phyloP scores from a whole-genome alignment of 2,329 filamentous ascomycete species.

The Aspergillus luchuensis region DNA sequence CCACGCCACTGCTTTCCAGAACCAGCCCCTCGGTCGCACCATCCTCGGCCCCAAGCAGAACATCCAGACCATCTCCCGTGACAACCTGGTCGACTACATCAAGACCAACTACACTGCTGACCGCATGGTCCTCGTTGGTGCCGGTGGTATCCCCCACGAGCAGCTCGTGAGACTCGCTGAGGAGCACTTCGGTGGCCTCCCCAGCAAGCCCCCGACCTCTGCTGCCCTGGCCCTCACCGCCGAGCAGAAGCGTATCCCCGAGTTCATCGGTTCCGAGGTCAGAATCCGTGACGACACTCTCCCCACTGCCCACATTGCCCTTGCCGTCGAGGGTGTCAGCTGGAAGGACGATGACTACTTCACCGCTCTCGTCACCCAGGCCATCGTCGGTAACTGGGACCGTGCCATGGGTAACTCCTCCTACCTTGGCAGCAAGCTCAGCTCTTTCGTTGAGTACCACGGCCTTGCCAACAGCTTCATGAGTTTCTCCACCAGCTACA shows the following conservation, averaged over 20 bases:
- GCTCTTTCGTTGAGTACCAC: conserved; percentile 89
- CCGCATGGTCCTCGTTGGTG: conserved; percentile 97
- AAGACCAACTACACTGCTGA: conserved; percentile 99
- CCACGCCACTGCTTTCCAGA: conserved; percentile 96
- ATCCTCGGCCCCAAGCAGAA: conserved; percentile 98
- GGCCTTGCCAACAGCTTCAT: conserved; percentile 99
- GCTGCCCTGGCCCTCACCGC: conserved; percentile 71
- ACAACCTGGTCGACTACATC: conserved; percentile 93
- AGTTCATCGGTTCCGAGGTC: conserved; percentile 96
- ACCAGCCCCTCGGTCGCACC: conserved; percentile 93
- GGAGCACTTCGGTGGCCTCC: conserved; percentile 85
- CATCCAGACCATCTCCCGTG: conserved; percentile 91
- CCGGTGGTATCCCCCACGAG: conserved; percentile 90
- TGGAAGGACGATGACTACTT: conserved; percentile 99
- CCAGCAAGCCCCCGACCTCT: conserved; percentile 72
- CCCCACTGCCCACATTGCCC: conserved; percentile 94
- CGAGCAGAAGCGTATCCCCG: conserved; percentile 79
- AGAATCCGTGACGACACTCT: conserved; percentile 95
- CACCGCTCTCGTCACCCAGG: conserved; percentile 94
- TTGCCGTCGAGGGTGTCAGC: conserved; percentile 98
- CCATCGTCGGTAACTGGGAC: conserved; percentile 99
- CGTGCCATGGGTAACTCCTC: conserved; percentile 97
- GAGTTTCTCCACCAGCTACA: conserved; percentile 99
- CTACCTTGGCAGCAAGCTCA: conserved; percentile 98
- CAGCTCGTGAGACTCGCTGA: conserved; percentile 94